Conservation (phyloP, 2,329 filamentous ascomycete species). For the Sclerotinia sclerotiorum region DNA sequence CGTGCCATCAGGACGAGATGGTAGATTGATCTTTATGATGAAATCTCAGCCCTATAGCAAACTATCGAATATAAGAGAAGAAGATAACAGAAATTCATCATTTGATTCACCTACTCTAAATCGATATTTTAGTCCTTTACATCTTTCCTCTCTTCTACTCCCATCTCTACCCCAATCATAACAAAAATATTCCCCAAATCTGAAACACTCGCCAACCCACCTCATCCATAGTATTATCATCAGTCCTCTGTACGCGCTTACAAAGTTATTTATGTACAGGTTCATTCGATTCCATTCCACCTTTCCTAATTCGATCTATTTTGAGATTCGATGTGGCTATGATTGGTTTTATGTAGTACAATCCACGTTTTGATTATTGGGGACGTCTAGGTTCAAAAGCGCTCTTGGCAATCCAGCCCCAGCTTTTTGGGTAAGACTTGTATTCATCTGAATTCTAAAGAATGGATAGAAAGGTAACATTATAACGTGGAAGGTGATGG, state of each 20-base stretch:
- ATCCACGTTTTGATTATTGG: slow-evolving; percentile 12
- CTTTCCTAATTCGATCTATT: slow-evolving; percentile 23
- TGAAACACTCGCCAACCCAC: slow-evolving; percentile 10
- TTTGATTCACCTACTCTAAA: not conserved
- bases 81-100: not conserved
- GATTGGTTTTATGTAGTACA: not conserved
- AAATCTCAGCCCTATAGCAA: slow-evolving; percentile 5
- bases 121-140: not conserved
- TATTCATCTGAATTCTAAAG: not conserved
- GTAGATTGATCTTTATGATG: not conserved
- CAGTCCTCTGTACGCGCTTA: slow-evolving; percentile 8
- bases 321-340: slow-evolving; percentile 23
- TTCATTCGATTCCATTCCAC: slow-evolving; percentile 13
- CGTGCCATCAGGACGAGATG: not conserved
- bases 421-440: not conserved
- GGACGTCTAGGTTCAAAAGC: slow-evolving; percentile 15
- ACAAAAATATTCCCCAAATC: not conserved
- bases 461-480: not conserved
- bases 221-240: not conserved
- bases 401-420: slow-evolving; percentile 13
- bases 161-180: not conserved
- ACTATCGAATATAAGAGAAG: not conserved
- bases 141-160: not conserved
- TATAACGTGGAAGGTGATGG: not conserved
- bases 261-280: slow-evolving; percentile 15